phyloP scores from a whole-genome alignment of 2,329 filamentous ascomycete species.

The Cladosporium phlei region DNA sequence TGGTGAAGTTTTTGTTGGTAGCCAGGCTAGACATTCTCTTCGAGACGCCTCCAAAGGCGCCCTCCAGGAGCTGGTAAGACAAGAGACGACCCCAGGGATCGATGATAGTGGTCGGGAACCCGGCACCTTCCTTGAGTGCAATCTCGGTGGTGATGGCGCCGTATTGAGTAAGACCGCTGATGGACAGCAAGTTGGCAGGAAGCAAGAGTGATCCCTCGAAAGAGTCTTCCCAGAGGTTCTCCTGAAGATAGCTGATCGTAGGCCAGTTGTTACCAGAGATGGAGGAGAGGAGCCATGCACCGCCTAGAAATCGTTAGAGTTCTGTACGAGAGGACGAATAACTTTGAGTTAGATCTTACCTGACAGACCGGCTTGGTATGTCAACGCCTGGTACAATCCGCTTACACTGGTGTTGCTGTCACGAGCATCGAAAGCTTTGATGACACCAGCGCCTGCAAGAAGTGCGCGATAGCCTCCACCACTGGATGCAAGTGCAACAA shows the following conservation, averaged over 20 bases:
- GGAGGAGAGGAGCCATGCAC: conserved; percentile 44
- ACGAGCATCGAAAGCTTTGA: conserved; percentile 42
- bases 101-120: conserved; percentile 38
- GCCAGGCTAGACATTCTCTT: conserved; percentile 34
- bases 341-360: neutral
- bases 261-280: conserved; percentile 45
- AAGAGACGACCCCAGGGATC: conserved; percentile 40
- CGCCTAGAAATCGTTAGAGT: conserved; percentile 34
- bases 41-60: conserved; percentile 35
- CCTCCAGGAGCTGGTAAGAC: conserved; percentile 37
- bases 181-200: conserved; percentile 31
- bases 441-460: conserved; percentile 37
- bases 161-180: conserved; percentile 27
- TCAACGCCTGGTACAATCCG: conserved; percentile 43
- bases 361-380: conserved; percentile 39
- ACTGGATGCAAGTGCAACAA: conserved; percentile 39
- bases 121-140: conserved; percentile 34
- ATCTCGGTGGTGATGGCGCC: conserved; percentile 32
- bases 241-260: conserved; percentile 38
- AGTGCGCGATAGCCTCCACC: conserved; percentile 43
- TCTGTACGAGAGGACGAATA: no score
- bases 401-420: conserved; percentile 37
- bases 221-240: conserved; percentile 38
- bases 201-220: conserved; percentile 37
- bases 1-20: conserved; percentile 37